Base-by-base conservation (phyloP, 495 filamentous ascomycete genomes). In the Lophiostoma macrostomum region DNA sequence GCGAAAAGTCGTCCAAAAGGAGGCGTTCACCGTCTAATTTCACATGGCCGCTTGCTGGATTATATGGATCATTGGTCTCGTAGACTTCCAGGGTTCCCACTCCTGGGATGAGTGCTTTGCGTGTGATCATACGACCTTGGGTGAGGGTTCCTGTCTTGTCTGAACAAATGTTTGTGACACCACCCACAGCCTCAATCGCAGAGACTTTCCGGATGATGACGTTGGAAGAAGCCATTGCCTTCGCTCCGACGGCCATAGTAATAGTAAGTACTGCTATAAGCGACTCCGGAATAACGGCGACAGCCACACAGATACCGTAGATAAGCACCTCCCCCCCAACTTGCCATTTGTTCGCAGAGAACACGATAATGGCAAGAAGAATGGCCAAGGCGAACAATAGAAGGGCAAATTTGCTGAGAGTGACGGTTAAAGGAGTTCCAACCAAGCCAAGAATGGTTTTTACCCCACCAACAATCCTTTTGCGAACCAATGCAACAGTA, bases 231-330 rank as follows among this genome's bases (percentile, higher is more conserved):
- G 81, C 82, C 85, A 89, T 89, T 35, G 80, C 78, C 67, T 83
- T 85, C 8, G 82, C 84, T 28, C 84, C 85, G 16, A 85, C 78
- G 5, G 85, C 83, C 75, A 88, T 84, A 16, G 84, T 87, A 56
- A 88, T 87, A 1, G 85, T 88, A 55, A 90, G 68, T 35, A 88
- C 84, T 19, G 84, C 86, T 39, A 87, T 86, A 43, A 90, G 73
- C 53, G 82, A 86, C 58, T 85, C 86, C 1, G 86, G 86, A 53
- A 90, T 86, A 67, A 87, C 84, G 12, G 84, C 83, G 6, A 87
- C 83, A 14, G 82, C 84, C 8, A 80, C 78, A 52, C 73, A 77
- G 40, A 81, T 80, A 49, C 76, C 76, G 67, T 88, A 87, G 56
- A 88, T 80, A 46, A 87, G 78, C 27, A 85, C 79, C 42, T 84